Conservation (phyloP, 2,329 filamentous ascomycete species). For the Neofusicoccum kwambonambiense region DNA sequence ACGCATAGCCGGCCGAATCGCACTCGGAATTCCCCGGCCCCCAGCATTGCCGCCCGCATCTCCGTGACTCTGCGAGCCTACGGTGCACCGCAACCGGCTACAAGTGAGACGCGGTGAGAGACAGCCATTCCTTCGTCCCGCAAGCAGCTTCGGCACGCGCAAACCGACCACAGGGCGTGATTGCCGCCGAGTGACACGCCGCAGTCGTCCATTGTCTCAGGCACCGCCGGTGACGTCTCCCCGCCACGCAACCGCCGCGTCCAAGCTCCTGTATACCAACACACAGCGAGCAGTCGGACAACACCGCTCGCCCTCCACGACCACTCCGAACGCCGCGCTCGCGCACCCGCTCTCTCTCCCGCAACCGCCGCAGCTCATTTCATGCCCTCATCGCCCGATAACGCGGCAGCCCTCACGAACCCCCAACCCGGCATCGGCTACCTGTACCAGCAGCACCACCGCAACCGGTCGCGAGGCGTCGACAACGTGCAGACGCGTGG, state of each 20-base stretch:
- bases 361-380: conserved; percentile 9
- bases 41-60: conserved; percentile 5
- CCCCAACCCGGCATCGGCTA: conserved; percentile 35
- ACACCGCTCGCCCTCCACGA: background rate
- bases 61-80: background rate
- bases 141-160: conserved; percentile 6
- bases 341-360: background rate
- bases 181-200: conserved; percentile 5
- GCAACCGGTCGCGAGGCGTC: conserved; percentile 32
- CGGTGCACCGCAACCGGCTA: conserved; percentile 7
- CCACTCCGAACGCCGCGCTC: background rate
- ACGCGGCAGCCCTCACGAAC: conserved; percentile 30
- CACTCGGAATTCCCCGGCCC: conserved; percentile 3
- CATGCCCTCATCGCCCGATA: conserved; percentile 31
- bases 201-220: conserved; percentile 7
- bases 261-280: background rate
- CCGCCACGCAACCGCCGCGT: conserved; percentile 16
- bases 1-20: conserved; percentile 3
- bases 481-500: conserved; percentile 36
- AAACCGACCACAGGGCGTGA: conserved; percentile 5
- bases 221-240: conserved; percentile 14
- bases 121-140: background rate
- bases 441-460: conserved; percentile 39
- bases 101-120: background rate
- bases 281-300: conserved; percentile 9